Percentiles rank a stretch among this genome's conserved stretches.
Evolutionary conservation across 306 rosid genomes (phyloP).

Genomic region (Potentilla sterilis): DNA sequence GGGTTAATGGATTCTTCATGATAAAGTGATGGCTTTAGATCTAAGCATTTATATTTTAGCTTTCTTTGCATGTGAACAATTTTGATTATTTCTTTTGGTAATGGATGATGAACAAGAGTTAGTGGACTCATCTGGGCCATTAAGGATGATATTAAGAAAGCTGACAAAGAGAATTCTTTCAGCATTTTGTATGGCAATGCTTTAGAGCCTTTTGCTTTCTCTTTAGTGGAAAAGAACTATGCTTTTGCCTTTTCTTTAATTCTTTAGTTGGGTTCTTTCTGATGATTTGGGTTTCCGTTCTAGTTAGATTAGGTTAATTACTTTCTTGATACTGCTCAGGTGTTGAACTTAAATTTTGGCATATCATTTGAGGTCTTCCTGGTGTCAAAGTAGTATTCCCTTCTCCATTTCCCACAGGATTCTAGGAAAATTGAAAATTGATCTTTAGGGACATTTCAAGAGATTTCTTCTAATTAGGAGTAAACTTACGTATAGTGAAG

Average conservation of each 20-base stretch:
- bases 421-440: neutral
- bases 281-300: conserved; percentile 9
- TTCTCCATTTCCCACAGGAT: conserved; percentile 6
- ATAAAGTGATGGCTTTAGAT: neutral
- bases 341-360: conserved; percentile 29
- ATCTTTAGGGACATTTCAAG: conserved; percentile 5
- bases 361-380: neutral
- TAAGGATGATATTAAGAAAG: conserved; percentile 16
- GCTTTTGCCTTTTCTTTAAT: conserved; percentile 29
- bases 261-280: conserved; percentile 11
- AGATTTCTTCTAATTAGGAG: neutral
- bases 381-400: conserved; percentile 2
- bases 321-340: neutral
- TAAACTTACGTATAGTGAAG: neutral
- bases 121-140: conserved; percentile 9
- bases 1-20: neutral
- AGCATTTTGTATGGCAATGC: conserved; percentile 30
- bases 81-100: neutral
- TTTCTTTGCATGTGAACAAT: neutral
- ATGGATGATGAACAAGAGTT: conserved; percentile 9
- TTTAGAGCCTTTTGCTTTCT: conserved; percentile 29
- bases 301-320: neutral
- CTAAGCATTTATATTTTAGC: neutral
- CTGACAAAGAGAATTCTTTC: conserved; percentile 25
- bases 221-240: conserved; percentile 30